Evolutionary conservation across 73 alveolate species (phyloP).

Genomic region (Stentor coeruleus): DNA sequence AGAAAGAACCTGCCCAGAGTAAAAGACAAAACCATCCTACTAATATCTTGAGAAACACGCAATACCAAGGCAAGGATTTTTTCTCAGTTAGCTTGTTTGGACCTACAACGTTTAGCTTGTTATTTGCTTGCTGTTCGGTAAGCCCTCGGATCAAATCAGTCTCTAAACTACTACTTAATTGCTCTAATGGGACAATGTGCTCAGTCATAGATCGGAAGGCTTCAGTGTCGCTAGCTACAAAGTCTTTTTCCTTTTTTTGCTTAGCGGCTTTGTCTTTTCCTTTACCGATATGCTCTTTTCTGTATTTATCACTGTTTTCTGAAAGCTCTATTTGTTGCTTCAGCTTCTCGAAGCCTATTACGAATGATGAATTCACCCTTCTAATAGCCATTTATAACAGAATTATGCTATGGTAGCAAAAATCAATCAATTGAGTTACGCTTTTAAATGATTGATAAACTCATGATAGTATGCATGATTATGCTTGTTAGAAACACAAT

Average conservation of each 20-base stretch:
- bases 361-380: background rate
- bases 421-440: too few relatives aligned
- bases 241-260: background rate
- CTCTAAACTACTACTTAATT: constrained; percentile 28
- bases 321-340: constrained; percentile 2
- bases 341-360: constrained; percentile 24
- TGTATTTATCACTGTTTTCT: background rate
- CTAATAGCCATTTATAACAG: constrained; percentile 8
- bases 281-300: background rate
- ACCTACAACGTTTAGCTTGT: constrained; percentile 61
- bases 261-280: background rate
- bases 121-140: constrained; percentile 32
- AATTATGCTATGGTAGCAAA: too few relatives aligned
- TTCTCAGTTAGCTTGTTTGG: constrained; percentile 80
- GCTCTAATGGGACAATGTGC: constrained; percentile 42
- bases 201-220: constrained; percentile 52
- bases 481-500: too few relatives aligned
- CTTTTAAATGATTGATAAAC: too few relatives aligned
- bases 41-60: constrained; percentile 60
- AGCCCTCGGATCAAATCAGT: constrained; percentile 34
- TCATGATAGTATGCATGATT: too few relatives aligned
- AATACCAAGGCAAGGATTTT: constrained; percentile 70
- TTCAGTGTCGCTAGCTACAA: constrained; percentile 19
- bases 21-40: constrained; percentile 69
- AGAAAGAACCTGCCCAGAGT: constrained; percentile 81